Base-by-base conservation (phyloP, 2,329 filamentous ascomycete species). In the Fusarium sublunatum region DNA sequence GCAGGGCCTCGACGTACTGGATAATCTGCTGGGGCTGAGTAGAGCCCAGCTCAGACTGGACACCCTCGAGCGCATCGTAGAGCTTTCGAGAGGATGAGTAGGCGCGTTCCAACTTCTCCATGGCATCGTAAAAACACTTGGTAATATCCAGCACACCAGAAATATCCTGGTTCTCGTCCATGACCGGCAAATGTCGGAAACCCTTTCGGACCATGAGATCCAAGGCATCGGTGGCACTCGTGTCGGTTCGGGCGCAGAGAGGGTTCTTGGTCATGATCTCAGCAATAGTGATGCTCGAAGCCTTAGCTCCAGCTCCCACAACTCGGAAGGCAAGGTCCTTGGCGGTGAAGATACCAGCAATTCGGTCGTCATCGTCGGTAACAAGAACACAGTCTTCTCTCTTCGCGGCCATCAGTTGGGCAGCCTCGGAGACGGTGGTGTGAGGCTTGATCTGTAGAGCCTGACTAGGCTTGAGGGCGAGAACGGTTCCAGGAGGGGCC, bases 191-290 rank as follows among this genome's bases (percentile, higher is more conserved):
- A 81, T 99, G 95, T 70, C 95, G 88, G 83, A 99, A 99, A 15
- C 95, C 95, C 81, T 98, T 98, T 70, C 94, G 87, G 54, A 99
- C 95, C 95, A 99, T 99, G 55, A 98, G 84, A 77, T 99, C 94
- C 64, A 99, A 82, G 29, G 95, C 95, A 82, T 99, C 95, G 39
- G 95, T 99, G 32, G 95, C 95, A 78, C 94, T 98, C 31, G 95
- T 99, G 75, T 99, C 95, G 55, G 95, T 99, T 76, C 95, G 89
- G 51, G 95, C 95, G 77, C 95, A 99, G 13, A 99, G 87, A 10
- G 95, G 95, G 81, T 99, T 99, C 84, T 98, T 97, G 75, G 95
- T 99, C 95, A 99, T 99, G 77, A 99, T 99, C 75, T 98, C 93
- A 68, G 93, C 91, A 75, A 99, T 97, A 22, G 92, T 96, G 70